A percentile compares a stretch with the other conserved stretches of the same genome.
Conservation (phyloP, 2,329 filamentous ascomycete genomes). For the Calonectria hongkongensis region DNA sequence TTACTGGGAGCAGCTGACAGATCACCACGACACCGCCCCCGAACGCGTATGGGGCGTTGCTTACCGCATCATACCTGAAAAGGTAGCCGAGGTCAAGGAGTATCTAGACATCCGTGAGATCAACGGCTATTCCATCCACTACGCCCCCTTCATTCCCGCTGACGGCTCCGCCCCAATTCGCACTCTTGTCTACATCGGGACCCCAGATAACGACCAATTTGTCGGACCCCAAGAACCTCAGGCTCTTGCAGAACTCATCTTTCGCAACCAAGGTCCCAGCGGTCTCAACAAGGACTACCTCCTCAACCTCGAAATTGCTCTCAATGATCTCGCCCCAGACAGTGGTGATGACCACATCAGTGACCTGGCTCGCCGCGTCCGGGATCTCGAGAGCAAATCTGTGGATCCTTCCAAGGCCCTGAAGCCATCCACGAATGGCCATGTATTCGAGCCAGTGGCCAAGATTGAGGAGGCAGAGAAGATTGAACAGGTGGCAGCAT, state of each 20-base stretch:
- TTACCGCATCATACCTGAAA: constrained; percentile 84
- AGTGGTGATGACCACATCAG: constrained; percentile 90
- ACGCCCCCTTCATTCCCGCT: constrained; percentile 84
- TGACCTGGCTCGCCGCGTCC: constrained; percentile 85
- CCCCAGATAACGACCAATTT: constrained; percentile 95
- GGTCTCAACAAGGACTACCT: constrained; percentile 95
- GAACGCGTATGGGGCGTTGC: constrained; percentile 92
- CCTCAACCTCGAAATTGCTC: constrained; percentile 83
- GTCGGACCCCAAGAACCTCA: constrained; percentile 88
- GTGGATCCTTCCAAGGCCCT: constrained; percentile 38
- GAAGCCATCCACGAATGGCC: constrained; percentile 37
- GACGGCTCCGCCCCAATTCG: constrained; percentile 64
- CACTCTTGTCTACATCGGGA: constrained; percentile 92
- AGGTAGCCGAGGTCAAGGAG: constrained; percentile 86
- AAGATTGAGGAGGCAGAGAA: constrained; percentile 57
- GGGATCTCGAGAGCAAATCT: constrained; percentile 68
- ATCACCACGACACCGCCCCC: constrained; percentile 76
- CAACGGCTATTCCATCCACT: constrained; percentile 96
- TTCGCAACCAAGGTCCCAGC: constrained; percentile 85
- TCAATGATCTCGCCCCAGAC: constrained; percentile 82
- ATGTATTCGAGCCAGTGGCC: constrained; percentile 50
- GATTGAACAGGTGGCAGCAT: constrained; percentile 50
- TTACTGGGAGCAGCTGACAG: constrained; percentile 87
- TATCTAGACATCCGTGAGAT: constrained; percentile 98
- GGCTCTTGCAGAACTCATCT: constrained; percentile 86